Evolutionary conservation across 2,329 filamentous ascomycete genomes (phyloP).

Genomic region (Neofusicoccum umdonicola): DNA sequence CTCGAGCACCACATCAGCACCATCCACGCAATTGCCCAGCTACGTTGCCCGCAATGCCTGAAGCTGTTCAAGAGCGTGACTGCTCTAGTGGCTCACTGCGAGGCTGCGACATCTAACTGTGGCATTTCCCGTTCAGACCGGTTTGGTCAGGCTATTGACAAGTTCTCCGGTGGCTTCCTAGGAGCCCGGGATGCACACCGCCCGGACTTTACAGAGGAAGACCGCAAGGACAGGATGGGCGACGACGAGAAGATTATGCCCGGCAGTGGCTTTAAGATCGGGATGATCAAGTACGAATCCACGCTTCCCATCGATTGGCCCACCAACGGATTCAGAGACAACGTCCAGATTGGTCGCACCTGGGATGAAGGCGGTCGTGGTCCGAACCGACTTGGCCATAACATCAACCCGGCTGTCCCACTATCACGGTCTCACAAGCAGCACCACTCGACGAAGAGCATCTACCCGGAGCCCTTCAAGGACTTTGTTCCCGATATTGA

Average conservation of each 20-base stretch:
- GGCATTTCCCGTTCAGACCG: conserved; percentile 36
- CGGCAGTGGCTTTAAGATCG: background rate
- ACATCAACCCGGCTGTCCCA: conserved; percentile 10
- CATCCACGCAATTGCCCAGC: conserved; percentile 34
- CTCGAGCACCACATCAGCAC: conserved; percentile 37
- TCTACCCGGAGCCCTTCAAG: conserved; percentile 14
- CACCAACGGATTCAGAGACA: conserved; percentile 33
- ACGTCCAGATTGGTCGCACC: conserved; percentile 88
- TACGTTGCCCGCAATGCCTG: conserved; percentile 40
- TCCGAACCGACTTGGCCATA: background rate
- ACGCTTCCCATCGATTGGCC: conserved; percentile 10
- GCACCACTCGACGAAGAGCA: background rate
- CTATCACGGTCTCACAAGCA: background rate
- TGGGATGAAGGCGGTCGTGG: conserved; percentile 67
- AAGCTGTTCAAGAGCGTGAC: conserved; percentile 40
- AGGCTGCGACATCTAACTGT: conserved; percentile 32
- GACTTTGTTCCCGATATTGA: background rate
- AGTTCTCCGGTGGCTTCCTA: conserved; percentile 44
- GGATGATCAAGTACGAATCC: conserved; percentile 6
- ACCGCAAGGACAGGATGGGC: background rate
- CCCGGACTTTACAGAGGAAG: conserved; percentile 23
- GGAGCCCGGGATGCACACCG: conserved; percentile 30
- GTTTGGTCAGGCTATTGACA: conserved; percentile 36
- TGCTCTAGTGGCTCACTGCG: conserved; percentile 41
- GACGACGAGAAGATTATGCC: background rate